Base-by-base conservation (phyloP, 441 rosid genomes). In the Corymbia calophylla region DNA sequence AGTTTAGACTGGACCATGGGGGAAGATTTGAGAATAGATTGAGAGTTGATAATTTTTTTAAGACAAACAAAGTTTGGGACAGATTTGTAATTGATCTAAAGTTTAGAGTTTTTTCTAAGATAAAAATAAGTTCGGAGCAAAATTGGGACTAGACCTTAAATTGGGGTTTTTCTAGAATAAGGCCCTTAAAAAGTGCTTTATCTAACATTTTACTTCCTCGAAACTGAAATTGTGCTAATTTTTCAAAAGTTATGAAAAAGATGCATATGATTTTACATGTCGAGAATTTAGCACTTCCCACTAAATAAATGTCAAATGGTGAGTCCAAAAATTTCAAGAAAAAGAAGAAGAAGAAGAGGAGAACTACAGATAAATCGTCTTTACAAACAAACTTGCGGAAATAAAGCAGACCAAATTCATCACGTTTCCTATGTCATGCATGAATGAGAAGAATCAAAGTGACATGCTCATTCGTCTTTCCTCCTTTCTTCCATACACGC, bases 271-370 rank as follows among this genome's bases (percentile, higher is more conserved):
- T 19, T 39, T 9, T 9, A 35, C 27, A 9, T 12, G 47, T 32
- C 1, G 1, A 70, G 81, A 70, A 32, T 32, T 35, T 9, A 18
- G 5, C 6, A 7, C 11, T 70, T 21, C 47, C 23, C 49, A 6
- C 29, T 21, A 10, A 35, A 35, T 0, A 73, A 73, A 73, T 35
- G 5, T 0, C 82, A 6, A 21, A 73, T 35, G 9, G 48, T 7
- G 0, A 73, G 9, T 39, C 16, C 29, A 12, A 0, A 3, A 23
- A 21, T 73, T 39, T 39, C 17, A 23, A 39, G 5, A 39, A 73
- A 29, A 21, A 39, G 9, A 39, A 73, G 49, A 21, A 39, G 9
- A 23, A 73, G 9, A 9, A 35, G 82, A 73, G 6, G 84, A 73
- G 51, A 12, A 29, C 14, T 39, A 21, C 27, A 21, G 0, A 23